Percentiles rank a stretch among this genome's conserved stretches.
These are phyloP conservation scores for Geotrichum europaeum DNA, from an alignment of 1,139 yeast genomes.

Conservation along the genomic window DNA sequence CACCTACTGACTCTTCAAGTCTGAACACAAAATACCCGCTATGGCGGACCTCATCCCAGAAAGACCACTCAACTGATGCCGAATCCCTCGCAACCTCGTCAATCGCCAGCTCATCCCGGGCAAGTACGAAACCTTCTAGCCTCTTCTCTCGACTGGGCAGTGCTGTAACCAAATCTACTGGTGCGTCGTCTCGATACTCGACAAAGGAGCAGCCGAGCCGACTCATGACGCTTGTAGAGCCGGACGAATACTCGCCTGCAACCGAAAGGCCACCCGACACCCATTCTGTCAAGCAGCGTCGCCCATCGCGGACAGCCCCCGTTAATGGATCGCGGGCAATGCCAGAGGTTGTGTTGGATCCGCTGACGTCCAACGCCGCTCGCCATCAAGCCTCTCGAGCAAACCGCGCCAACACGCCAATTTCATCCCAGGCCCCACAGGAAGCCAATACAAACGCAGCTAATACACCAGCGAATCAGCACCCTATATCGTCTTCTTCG, in stretches of 20 bases:
- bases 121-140: constrained; percentile 9
- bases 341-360: constrained; percentile 10
- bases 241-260: constrained; percentile 8
- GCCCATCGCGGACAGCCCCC: constrained; percentile 1
- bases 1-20: not conserved
- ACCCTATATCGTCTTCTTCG: constrained; percentile 1
- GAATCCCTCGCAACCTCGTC: constrained; percentile 2
- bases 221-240: constrained; percentile 10
- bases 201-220: constrained; percentile 3
- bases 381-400: constrained; percentile 1
- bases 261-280: not conserved
- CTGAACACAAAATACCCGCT: not conserved
- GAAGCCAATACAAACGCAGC: not conserved
- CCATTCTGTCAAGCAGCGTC: not conserved
- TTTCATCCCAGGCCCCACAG: not conserved
- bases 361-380: not conserved
- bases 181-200: constrained; percentile 2
- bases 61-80: not conserved
- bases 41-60: constrained; percentile 1
- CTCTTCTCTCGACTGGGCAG: constrained; percentile 3
- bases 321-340: constrained; percentile 8
- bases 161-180: constrained; percentile 5
- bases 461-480: not conserved
- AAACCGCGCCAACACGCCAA: not conserved
- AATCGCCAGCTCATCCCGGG: not conserved